Evolutionary conservation across 1,284 basidiomycete species (phyloP).

Genomic region (Schizophyllum amplum): DNA sequence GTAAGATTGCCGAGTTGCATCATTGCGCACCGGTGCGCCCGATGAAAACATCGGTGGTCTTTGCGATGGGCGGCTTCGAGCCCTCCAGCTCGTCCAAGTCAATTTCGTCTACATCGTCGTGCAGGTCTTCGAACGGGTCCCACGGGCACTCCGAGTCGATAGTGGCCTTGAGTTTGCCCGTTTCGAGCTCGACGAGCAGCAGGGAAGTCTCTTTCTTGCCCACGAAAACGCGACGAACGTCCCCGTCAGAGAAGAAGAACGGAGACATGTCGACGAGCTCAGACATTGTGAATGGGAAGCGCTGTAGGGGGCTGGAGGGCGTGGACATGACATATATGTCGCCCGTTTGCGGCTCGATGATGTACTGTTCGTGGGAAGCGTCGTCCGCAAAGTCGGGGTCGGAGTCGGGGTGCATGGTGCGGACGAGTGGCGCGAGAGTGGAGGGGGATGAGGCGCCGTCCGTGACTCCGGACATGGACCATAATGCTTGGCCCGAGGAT

Average conservation of each 20-base stretch:
- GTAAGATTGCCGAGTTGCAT: slow-evolving; percentile 4
- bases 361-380: slow-evolving; percentile 66
- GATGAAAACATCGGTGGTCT: slow-evolving; percentile 62
- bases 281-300: slow-evolving; percentile 78
- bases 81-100: slow-evolving; percentile 67
- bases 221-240: slow-evolving; percentile 66
- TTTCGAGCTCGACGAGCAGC: slow-evolving; percentile 74
- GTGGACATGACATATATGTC: slow-evolving; percentile 79
- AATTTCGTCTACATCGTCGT: slow-evolving; percentile 33
- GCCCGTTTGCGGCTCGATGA: slow-evolving; percentile 87
- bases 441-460: slow-evolving; percentile 43
- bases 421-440: slow-evolving; percentile 60
- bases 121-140: slow-evolving; percentile 55
- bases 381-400: slow-evolving; percentile 52
- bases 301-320: slow-evolving; percentile 60
- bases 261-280: slow-evolving; percentile 86
- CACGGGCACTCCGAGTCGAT: slow-evolving; percentile 73
- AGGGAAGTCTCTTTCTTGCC: slow-evolving; percentile 82
- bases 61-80: slow-evolving; percentile 32
- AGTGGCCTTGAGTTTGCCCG: slow-evolving; percentile 73
- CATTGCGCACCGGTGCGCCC: slow-evolving; percentile 66
- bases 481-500: slow-evolving; percentile 65
- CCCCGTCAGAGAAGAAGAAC: slow-evolving; percentile 66
- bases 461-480: slow-evolving; percentile 58
- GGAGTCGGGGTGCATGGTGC: slow-evolving; percentile 51